These are phyloP conservation scores for Amanita inopinata DNA, from an alignment of 768 basidiomycete species.

Conservation along the genomic window DNA sequence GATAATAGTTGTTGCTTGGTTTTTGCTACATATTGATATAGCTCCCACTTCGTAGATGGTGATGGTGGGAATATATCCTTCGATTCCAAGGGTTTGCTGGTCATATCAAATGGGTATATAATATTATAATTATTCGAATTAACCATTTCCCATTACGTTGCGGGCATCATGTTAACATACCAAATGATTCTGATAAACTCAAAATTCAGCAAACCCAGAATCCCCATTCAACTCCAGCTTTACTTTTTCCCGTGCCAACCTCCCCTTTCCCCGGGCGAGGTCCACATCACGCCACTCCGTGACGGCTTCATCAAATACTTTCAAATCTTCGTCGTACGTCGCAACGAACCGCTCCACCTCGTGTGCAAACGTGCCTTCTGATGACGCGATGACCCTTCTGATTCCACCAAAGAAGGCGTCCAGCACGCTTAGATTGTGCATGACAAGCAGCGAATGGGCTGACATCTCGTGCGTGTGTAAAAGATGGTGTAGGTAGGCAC, in stretches of 20 bases:
- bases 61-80: too few relatives aligned
- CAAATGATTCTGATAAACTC: too few relatives aligned
- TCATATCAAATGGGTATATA: too few relatives aligned
- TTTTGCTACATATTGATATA: too few relatives aligned
- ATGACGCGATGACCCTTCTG: constrained; percentile 25
- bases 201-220: too few relatives aligned
- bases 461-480: constrained; percentile 88
- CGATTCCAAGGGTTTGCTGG: too few relatives aligned
- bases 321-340: constrained; percentile 38
- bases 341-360: constrained; percentile 44
- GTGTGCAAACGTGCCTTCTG: constrained; percentile 20
- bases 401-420: constrained; percentile 56
- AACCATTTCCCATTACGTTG: too few relatives aligned
- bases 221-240: constrained; percentile 15
- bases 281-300: constrained; percentile 59
- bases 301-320: constrained; percentile 43
- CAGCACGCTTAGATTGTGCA: constrained; percentile 69
- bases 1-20: too few relatives aligned
- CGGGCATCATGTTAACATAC: too few relatives aligned
- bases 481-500: constrained; percentile 77
- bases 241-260: constrained; percentile 54
- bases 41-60: too few relatives aligned
- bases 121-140: too few relatives aligned
- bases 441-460: constrained; percentile 61
- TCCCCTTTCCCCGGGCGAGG: constrained; percentile 62